phyloP scores from a whole-genome alignment of 768 basidiomycete species.

The Lactifluus rugatus region DNA sequence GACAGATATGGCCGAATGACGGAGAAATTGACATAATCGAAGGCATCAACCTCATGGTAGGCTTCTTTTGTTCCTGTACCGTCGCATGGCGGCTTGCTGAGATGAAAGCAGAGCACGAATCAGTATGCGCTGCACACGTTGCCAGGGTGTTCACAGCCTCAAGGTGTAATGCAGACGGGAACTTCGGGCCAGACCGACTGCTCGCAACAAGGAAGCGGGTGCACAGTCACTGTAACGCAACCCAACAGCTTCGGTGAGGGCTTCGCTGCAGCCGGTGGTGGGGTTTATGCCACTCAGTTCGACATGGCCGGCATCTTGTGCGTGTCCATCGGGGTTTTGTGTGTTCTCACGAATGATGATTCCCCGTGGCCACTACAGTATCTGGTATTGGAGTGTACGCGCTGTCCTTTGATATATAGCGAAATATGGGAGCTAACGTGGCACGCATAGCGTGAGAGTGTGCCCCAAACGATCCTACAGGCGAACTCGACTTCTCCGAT shows the following conservation, averaged over 20 bases:
- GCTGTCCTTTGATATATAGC: background rate
- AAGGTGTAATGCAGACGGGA: conserved; percentile 28
- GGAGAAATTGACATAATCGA: conserved; percentile 39
- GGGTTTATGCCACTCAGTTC: conserved; percentile 62
- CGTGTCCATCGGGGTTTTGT: conserved; percentile 17
- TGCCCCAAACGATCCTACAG: conserved; percentile 30
- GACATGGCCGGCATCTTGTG: conserved; percentile 45
- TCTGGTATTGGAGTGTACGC: conserved; percentile 43
- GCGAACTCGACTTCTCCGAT: conserved; percentile 28
- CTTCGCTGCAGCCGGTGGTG: conserved; percentile 44
- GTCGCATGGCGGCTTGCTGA: background rate
- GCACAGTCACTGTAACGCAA: conserved; percentile 28
- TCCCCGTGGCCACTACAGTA: conserved; percentile 22
- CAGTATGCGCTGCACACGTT: conserved; percentile 50
- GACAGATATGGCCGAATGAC: conserved; percentile 33
- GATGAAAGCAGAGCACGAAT: conserved; percentile 26
- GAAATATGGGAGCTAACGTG: background rate
- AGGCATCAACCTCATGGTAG: conserved; percentile 38
- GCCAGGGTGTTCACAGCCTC: conserved; percentile 29
- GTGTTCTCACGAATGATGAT: conserved; percentile 1
- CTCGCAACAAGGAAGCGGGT: conserved; percentile 30
- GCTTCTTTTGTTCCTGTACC: background rate
- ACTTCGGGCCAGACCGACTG: conserved; percentile 25
- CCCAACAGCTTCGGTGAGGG: conserved; percentile 33
- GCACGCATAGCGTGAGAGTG: conserved; percentile 26